These are phyloP conservation scores for Triticum turgidum DNA, from an alignment of 176 grass and related monocot genomes.

Conservation along the genomic window DNA sequence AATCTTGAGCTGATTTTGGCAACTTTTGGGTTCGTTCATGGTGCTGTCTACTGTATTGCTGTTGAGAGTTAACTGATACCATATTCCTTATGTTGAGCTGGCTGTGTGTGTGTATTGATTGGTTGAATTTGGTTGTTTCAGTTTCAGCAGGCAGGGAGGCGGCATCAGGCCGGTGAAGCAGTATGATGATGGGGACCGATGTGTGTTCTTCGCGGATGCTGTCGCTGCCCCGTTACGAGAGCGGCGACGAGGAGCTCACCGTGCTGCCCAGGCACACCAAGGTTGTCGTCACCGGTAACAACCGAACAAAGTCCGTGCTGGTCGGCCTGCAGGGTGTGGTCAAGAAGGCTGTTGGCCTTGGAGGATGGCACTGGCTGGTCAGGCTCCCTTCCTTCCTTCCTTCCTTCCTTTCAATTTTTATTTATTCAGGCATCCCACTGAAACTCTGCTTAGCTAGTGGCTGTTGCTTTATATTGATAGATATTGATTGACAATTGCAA, in stretches of 20 bases:
- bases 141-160: neutral
- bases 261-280: slow-evolving; percentile 77
- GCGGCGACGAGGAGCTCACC: slow-evolving; percentile 60
- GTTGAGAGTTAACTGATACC: neutral
- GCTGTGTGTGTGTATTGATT: slow-evolving; percentile 39
- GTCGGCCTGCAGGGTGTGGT: slow-evolving; percentile 82
- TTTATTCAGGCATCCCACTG: neutral
- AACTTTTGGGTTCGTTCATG: neutral
- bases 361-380: slow-evolving; percentile 94
- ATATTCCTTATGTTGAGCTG: slow-evolving; percentile 11
- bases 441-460: slow-evolving; percentile 22
- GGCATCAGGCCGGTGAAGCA: neutral
- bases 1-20: neutral
- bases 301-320: slow-evolving; percentile 82
- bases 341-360: slow-evolving; percentile 87
- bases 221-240: slow-evolving; percentile 49
- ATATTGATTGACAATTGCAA: neutral
- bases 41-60: slow-evolving; percentile 14
- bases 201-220: slow-evolving; percentile 46
- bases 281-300: slow-evolving; percentile 85
- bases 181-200: slow-evolving; percentile 65
- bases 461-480: neutral
- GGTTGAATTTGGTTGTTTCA: neutral
- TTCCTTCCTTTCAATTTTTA: too few relatives aligned
- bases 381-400: neutral